Evolutionary conservation across 2,329 filamentous ascomycete genomes (phyloP).

Genomic region (Colletotrichum truncatum): DNA sequence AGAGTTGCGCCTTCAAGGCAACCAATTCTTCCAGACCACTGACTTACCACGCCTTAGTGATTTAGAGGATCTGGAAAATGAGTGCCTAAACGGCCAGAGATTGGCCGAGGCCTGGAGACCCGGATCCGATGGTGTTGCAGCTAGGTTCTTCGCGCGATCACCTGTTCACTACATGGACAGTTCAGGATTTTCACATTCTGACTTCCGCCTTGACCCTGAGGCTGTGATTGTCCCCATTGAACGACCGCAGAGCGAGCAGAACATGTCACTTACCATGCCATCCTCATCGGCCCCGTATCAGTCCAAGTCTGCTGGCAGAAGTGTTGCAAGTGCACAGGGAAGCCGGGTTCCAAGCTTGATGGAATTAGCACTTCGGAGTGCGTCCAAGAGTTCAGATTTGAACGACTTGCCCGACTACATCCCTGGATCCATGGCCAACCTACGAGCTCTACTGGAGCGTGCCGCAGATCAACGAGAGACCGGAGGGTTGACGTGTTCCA

Average conservation of each 20-base stretch:
- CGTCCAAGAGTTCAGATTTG: conserved; percentile 52
- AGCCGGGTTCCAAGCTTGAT: conserved; percentile 58
- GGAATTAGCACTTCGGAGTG: conserved; percentile 58
- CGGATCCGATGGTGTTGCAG: conserved; percentile 28
- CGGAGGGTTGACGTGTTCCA: conserved; percentile 61
- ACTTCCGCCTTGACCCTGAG: conserved; percentile 34
- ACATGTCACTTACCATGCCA: conserved; percentile 21
- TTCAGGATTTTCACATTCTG: conserved; percentile 31
- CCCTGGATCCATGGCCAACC: conserved; percentile 48
- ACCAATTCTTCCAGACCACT: conserved; percentile 61
- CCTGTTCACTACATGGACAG: conserved; percentile 41
- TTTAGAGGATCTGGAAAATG: conserved; percentile 33
- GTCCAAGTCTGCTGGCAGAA: conserved; percentile 23
- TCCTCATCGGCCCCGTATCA: conserved; percentile 29
- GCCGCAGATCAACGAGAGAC: conserved; percentile 51
- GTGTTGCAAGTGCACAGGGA: conserved; percentile 22
- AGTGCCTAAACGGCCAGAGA: conserved; percentile 19
- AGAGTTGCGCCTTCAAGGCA: conserved; percentile 67
- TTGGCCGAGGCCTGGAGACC: conserved; percentile 1
- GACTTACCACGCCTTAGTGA: conserved; percentile 1
- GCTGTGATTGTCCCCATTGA: conserved; percentile 16
- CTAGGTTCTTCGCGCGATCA: conserved; percentile 35
- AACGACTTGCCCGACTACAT: conserved; percentile 53
- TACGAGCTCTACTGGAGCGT: conserved; percentile 50
- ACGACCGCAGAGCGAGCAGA: background rate